Percentiles rank a stretch among this genome's conserved stretches.
Evolutionary conservation across 2,329 filamentous ascomycete species (phyloP).

Genomic region (Monosporascus sp.): DNA sequence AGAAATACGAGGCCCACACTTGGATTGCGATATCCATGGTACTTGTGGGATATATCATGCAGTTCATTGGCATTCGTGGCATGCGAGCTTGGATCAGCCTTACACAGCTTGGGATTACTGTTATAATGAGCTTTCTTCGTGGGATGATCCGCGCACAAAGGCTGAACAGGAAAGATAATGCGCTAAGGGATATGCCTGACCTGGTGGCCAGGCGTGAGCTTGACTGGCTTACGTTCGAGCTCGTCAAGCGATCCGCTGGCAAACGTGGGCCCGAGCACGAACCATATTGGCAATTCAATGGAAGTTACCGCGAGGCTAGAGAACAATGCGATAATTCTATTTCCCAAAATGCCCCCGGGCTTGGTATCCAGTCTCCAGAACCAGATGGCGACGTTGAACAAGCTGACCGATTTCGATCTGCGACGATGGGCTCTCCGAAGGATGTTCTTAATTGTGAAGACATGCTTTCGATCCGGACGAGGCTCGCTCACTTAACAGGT

Average conservation of each 20-base stretch:
- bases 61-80: constrained; percentile 18
- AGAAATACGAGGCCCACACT: constrained; percentile 1
- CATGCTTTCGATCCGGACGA: not conserved
- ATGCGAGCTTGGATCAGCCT: constrained; percentile 15
- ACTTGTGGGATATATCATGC: constrained; percentile 10
- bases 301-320: not conserved
- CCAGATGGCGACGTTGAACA: not conserved
- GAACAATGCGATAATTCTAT: not conserved
- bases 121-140: constrained; percentile 15
- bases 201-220: constrained; percentile 14
- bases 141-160: constrained; percentile 13
- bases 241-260: not conserved
- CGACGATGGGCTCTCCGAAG: not conserved
- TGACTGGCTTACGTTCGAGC: constrained; percentile 17
- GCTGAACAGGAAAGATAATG: constrained; percentile 8
- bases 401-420: not conserved
- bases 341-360: not conserved
- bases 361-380: not conserved
- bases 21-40: constrained; percentile 1
- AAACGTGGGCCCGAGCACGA: not conserved
- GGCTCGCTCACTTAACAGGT: not conserved
- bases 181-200: constrained; percentile 7
- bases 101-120: constrained; percentile 11
- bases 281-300: not conserved
- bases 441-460: not conserved